Evolutionary conservation across 768 basidiomycete genomes (phyloP), one percentile per base, ranked within the genome.

Genomic region (Fibroporia radiculosa): DNA sequence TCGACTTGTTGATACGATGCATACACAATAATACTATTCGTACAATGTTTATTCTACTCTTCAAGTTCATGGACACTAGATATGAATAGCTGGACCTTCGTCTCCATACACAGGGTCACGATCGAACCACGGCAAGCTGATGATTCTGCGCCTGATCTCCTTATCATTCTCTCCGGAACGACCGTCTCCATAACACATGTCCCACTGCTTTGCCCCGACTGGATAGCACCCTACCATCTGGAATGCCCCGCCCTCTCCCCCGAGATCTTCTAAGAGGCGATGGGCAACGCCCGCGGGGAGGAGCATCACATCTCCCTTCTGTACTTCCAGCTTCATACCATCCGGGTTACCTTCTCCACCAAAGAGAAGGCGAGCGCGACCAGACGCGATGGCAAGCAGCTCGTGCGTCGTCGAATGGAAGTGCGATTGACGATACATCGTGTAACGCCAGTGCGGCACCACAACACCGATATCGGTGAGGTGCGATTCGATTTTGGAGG

Each of bases 381-480:
- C 69, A 4, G 43, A 37, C 10, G 52, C 50, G 29, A 70, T 54
- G 36, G 62, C 62, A 44, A 71, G 51, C 13, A 72, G 59, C 45
- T 71, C 68, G 60, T 71, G 65, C 11, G 65, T 64, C 31, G 65
- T 70, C n/a, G 63, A 64, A 48, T 72, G 68, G 52, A 65, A 73
- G 50, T 72, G 69, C 20, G 63, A 60, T 22, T 57, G 57, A 33
- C 43, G 49, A 57, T 69, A 71, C 67, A 69, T 69, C 20, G 66
- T 62, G 54, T 65, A 72, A 12, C 64, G 62, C 69, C 71, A 70
- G 44, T 64, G 59, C 3, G 70, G 69, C 27, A 48, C 47, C n/a
- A 63, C 62, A 13, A 65, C 63, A 7, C 62, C 67, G 22, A 64
- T 51, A 23, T 45, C 54, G 13, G 35, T 33, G 26, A 73, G 49